Percentiles rank a stretch among this genome's conserved stretches.
phyloP scores from a whole-genome alignment of 208 protist genomes.

The Naegleria gruberi region DNA sequence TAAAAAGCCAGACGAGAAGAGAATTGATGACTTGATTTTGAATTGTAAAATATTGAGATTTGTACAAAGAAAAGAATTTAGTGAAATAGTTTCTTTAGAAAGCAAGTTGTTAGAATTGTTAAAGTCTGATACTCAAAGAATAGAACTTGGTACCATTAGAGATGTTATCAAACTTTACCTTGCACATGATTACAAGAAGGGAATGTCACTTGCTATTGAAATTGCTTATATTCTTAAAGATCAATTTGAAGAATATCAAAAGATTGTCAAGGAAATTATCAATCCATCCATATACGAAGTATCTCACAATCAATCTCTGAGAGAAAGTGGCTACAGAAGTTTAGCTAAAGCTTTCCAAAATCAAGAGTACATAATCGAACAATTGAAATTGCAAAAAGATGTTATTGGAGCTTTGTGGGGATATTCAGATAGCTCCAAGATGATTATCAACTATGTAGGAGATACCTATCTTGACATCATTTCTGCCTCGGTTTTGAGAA shows the following conservation, averaged over 20 bases:
- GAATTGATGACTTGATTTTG: not conserved
- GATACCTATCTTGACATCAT: not conserved
- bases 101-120: not conserved
- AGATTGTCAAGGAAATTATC: not conserved
- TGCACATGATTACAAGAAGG: not conserved
- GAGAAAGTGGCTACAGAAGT: constrained; percentile 8
- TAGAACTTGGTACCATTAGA: not conserved
- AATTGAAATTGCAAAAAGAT: constrained; percentile 9
- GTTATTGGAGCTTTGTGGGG: constrained; percentile 7
- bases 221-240: not conserved
- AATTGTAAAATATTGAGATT: constrained; percentile 19
- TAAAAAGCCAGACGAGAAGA: not conserved
- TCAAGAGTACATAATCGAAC: not conserved
- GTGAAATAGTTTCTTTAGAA: not conserved
- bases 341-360: not conserved
- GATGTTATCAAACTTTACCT: constrained; percentile 13
- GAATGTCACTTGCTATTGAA: not conserved
- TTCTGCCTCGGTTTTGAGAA: not conserved
- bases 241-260: not conserved
- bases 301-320: not conserved
- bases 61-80: constrained; percentile 11
- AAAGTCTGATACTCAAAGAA: not conserved
- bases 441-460: not conserved
- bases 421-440: not conserved
- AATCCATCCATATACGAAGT: constrained; percentile 8